Base-by-base conservation (phyloP, 2,329 filamentous ascomycete species). In the Botrytis porri region DNA sequence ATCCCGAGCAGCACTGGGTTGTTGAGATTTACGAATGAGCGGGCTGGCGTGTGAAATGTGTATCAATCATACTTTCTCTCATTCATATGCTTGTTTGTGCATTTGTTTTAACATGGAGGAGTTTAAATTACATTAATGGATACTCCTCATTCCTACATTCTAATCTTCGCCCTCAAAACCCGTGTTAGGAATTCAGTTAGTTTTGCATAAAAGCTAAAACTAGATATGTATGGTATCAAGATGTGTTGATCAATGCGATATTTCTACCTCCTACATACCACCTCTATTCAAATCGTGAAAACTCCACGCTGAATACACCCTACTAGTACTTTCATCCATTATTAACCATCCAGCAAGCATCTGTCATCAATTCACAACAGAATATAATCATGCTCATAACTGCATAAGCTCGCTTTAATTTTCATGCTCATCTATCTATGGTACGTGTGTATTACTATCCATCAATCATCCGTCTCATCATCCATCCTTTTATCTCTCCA, bases 161-260 rank as follows among this genome's bases (percentile, higher is more conserved):
- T 20, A 14, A 25, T 51, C 22, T 25, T 16, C 25, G 5, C 25
- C n/a, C 5, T 54, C 48, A 25, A 54, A 20, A 54, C 12, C 25
- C 25, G 7, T 54, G 12, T 54, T n/a, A 12, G 12, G 20, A 12
- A 54, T 54, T 54, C 25, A 8, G 12, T 7, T 54, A n/a, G 4
- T 16, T 54, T 54, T 54, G 25, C 5, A n/a, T 16, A n/a, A 4
- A 16, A n/a, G 25, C 16, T 16, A 16, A 54, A 54, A n/a, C 2
- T 9, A n/a, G n/a, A n/a, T n/a, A 29, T 0, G 0, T 9, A 4
- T 18, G 6, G 6, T 18, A 1, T 32, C 7, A 57, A 2, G 18
- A 6, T 25, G n/a, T 57, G n/a, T 57, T 57, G 14, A 57, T 29
- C 4, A 3, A 3, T 7, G 18, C 1, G 9, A 57, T 4, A 9